These are phyloP conservation scores for Sisymbrium irio DNA, from an alignment of 345 rosid species.

Conservation along the genomic window DNA sequence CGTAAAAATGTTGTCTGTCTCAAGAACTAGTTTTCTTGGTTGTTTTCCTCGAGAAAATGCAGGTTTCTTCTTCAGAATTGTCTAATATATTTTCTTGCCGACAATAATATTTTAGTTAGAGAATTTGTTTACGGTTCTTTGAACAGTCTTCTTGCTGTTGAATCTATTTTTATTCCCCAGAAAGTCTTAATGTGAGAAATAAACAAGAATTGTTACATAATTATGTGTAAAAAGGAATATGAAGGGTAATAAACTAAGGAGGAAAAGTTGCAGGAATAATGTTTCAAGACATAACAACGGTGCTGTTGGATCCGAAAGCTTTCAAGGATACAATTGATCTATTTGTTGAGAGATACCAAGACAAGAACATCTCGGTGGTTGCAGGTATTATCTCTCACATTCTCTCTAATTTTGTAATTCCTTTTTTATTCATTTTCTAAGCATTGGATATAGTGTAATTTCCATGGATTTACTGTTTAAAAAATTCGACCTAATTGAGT, in stretches of 20 bases:
- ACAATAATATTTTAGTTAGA: background rate
- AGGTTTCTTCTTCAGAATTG: conserved; percentile 7
- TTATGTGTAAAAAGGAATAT: background rate
- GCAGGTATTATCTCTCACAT: conserved; percentile 61
- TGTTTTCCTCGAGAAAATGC: background rate
- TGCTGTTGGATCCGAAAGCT: conserved; percentile 77
- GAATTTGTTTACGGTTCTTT: background rate
- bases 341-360: conserved; percentile 89
- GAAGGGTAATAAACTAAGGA: background rate
- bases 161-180: background rate
- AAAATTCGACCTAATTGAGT: conserved; percentile 19
- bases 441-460: conserved; percentile 2
- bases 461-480: conserved; percentile 3
- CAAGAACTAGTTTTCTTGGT: background rate
- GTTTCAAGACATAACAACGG: conserved; percentile 96
- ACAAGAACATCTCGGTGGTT: conserved; percentile 85
- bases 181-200: background rate
- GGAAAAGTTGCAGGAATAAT: conserved; percentile 64
- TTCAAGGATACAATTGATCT: conserved; percentile 90
- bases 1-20: conserved; percentile 11
- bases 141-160: background rate
- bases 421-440: background rate
- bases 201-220: background rate
- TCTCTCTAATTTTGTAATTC: background rate
- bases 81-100: background rate